Conservation (phyloP, 345 rosid species). For the Kernera saxatilis region DNA sequence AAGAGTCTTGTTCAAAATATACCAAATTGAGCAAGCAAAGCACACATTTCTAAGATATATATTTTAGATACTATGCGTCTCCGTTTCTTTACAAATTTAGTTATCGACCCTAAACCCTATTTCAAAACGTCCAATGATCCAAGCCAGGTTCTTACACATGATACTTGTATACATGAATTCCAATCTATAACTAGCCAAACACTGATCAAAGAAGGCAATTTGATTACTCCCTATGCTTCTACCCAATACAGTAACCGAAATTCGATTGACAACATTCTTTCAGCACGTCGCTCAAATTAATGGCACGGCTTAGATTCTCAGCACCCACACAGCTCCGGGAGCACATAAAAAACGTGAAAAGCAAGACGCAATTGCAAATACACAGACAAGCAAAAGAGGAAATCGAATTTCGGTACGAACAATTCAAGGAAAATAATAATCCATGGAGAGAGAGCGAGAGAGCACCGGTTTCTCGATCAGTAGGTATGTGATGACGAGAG, state of each 20-base stretch:
- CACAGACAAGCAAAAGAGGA: not conserved
- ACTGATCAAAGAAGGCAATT: not conserved
- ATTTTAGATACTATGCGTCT: not conserved
- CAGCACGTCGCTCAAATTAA: not conserved
- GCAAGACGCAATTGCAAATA: not conserved
- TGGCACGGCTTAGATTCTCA: not conserved
- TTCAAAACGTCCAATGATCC: not conserved
- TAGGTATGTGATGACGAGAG: conserved; percentile 13
- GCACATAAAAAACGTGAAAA: not conserved
- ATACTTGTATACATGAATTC: conserved; percentile 1
- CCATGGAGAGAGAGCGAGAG: not conserved
- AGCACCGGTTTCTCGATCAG: conserved; percentile 32
- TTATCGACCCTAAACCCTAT: not conserved
- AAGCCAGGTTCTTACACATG: not conserved
- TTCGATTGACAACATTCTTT: not conserved
- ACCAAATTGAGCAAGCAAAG: not conserved
- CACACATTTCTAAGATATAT: not conserved
- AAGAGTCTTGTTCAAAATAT: not conserved
- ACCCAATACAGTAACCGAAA: not conserved
- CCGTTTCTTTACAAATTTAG: not conserved
- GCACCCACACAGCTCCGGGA: not conserved
- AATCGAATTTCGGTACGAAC: not conserved
- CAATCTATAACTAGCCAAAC: not conserved
- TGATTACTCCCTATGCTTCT: not conserved
- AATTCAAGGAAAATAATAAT: not conserved